Base-by-base conservation (phyloP, 495 filamentous ascomycete species). In the Penicillium argentinense region DNA sequence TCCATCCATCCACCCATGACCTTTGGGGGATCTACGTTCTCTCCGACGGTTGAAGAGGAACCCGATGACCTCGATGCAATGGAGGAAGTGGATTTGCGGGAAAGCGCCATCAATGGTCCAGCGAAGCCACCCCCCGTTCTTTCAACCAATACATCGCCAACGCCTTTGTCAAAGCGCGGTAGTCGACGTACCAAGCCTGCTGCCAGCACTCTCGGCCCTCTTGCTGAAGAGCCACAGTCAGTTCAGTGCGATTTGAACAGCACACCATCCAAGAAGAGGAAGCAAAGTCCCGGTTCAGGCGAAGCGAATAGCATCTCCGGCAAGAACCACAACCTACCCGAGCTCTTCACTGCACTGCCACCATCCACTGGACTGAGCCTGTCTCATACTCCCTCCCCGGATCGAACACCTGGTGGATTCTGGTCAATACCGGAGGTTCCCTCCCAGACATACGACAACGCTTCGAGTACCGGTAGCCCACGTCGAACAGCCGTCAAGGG, bases 1-100 rank as follows among this genome's bases (percentile, higher is more conserved):
- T 76, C 76, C 0, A 73, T 75, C 8, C 62, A 73, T 18, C 71
- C 71, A 0, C 63, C 72, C 0, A 54, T 70, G 26, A 68, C 64
- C 4, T 73, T 76, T 22, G 59, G 64, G 0, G 58, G 63, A 11
- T 45, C 63, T 11, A 38, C 54, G 4, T 73, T 69, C 46, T 65
- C 68, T 16, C 66, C 69, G 5, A 73, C 59, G 19, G 58, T 62
- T 4, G 68, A 74, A 54, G 70, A 71, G 24, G 72, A 72, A 34
- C 46, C 54, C 0, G 68, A 72, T 29, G 67, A 67, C 13, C 22
- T 63, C 3, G 63, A 67, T 23, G 54, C 39, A 17, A 61, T 63
- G 54, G 60, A 63, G 26, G 57, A 63, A 25, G 12, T 60, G 14
- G 60, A 63, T 46, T 42, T 61, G 9, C 60, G 60, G 4, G 60